Percentiles rank a stretch among this genome's conserved stretches.
phyloP scores from a whole-genome alignment of 345 rosid species.

The Gossypium turneri region DNA sequence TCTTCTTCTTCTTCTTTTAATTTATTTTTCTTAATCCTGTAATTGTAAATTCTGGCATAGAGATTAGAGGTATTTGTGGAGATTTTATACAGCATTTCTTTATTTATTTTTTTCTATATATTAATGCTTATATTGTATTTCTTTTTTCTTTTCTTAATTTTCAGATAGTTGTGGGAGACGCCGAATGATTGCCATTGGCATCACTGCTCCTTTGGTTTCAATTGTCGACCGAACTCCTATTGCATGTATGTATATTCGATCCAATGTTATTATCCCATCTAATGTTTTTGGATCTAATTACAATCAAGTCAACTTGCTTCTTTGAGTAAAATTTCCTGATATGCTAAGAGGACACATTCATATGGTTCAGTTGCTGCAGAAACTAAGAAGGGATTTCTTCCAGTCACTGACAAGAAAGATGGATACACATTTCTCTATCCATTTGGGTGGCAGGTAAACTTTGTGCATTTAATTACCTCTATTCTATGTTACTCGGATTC shows the following conservation, averaged over 20 bases:
- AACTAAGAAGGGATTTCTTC: conserved; percentile 64
- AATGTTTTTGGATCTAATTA: background rate
- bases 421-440: conserved; percentile 83
- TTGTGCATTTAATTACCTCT: background rate
- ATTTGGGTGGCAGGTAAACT: conserved; percentile 84
- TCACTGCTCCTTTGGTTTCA: conserved; percentile 58
- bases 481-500: background rate
- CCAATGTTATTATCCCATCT: background rate
- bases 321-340: conserved; percentile 25
- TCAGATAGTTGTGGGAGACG: conserved; percentile 66
- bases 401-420: conserved; percentile 70
- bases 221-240: conserved; percentile 42
- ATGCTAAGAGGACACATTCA: conserved; percentile 77
- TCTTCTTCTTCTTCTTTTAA: conserved; percentile 12
- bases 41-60: background rate
- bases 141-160: background rate
- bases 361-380: conserved; percentile 99
- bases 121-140: background rate
- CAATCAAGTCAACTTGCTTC: background rate
- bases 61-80: background rate
- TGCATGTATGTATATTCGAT: conserved; percentile 10
- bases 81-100: background rate
- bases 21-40: background rate
- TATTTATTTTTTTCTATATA: background rate
- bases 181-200: conserved; percentile 50